These are phyloP conservation scores for Aspergillus olivimuriae DNA, from an alignment of 495 filamentous ascomycete genomes.

Conservation along the genomic window DNA sequence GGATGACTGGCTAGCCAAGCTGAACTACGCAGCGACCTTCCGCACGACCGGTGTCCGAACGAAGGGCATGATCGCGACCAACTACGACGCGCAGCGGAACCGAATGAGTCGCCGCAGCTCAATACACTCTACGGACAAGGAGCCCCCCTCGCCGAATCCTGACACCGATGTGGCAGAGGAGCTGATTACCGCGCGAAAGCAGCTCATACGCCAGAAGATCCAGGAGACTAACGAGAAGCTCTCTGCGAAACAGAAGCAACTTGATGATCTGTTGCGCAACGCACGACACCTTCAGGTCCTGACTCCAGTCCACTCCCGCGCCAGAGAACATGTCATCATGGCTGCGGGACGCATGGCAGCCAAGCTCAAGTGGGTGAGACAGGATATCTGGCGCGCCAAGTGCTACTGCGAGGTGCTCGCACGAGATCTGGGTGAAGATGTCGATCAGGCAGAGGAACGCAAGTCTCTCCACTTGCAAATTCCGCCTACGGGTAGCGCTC, in stretches of 20 bases:
- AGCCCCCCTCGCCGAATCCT: conserved; percentile 50
- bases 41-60: conserved; percentile 86
- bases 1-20: conserved; percentile 94
- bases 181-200: conserved; percentile 69
- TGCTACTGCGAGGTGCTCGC: conserved; percentile 86
- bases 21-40: conserved; percentile 95
- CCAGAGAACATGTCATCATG: conserved; percentile 76
- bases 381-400: conserved; percentile 87
- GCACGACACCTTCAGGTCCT: conserved; percentile 87
- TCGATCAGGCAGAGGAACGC: conserved; percentile 16
- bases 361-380: conserved; percentile 85
- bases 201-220: conserved; percentile 79
- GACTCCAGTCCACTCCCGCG: conserved; percentile 80
- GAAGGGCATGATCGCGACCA: conserved; percentile 75
- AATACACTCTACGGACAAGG: conserved; percentile 24
- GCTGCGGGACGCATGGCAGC: conserved; percentile 81
- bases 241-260: conserved; percentile 59
- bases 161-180: conserved; percentile 77
- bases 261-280: conserved; percentile 80
- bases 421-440: conserved; percentile 77
- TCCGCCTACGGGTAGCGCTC: conserved; percentile 4
- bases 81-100: conserved; percentile 76
- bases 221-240: conserved; percentile 78
- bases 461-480: conserved; percentile 16
- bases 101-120: conserved; percentile 67